Evolutionary conservation across 2,329 filamentous ascomycete species (phyloP).

Genomic region (Myriangium duriaei): DNA sequence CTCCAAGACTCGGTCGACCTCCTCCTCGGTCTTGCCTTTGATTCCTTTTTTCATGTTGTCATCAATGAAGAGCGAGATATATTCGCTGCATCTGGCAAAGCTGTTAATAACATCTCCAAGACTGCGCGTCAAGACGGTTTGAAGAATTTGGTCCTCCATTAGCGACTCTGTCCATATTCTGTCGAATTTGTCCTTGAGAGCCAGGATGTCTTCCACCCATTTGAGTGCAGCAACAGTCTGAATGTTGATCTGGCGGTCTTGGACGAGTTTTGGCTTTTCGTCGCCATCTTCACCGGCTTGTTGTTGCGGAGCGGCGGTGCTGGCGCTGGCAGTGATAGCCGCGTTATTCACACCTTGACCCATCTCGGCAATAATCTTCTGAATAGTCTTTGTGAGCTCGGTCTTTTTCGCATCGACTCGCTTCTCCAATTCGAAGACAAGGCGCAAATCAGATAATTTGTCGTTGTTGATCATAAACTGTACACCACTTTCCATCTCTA

Average conservation of each 20-base stretch:
- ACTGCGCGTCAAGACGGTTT: constrained; percentile 72
- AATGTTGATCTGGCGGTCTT: constrained; percentile 46
- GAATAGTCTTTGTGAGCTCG: constrained; percentile 57
- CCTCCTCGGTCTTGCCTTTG: constrained; percentile 79
- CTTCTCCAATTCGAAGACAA: constrained; percentile 67
- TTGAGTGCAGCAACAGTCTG: constrained; percentile 79
- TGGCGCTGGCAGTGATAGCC: constrained; percentile 42
- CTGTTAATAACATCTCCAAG: constrained; percentile 89
- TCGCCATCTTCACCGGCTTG: constrained; percentile 41
- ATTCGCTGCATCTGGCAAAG: constrained; percentile 74
- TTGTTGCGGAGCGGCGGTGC: constrained; percentile 34
- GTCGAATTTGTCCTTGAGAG: constrained; percentile 83
- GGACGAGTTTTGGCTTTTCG: constrained; percentile 36
- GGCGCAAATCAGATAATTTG: constrained; percentile 61
- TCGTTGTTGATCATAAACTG: constrained; percentile 88
- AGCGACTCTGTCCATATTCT: constrained; percentile 64
- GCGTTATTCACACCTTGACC: constrained; percentile 72
- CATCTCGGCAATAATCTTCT: constrained; percentile 63
- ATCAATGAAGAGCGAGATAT: constrained; percentile 91
- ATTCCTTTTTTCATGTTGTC: constrained; percentile 91
- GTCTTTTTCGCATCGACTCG: constrained; percentile 64
- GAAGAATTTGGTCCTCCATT: constrained; percentile 58
- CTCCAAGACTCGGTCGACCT: constrained; percentile 73
- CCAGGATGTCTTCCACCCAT: constrained; percentile 87
- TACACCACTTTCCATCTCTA: constrained; percentile 77